These are phyloP conservation scores for Biscogniauxia sp. DNA, from an alignment of 2,329 filamentous ascomycete genomes.

Conservation along the genomic window DNA sequence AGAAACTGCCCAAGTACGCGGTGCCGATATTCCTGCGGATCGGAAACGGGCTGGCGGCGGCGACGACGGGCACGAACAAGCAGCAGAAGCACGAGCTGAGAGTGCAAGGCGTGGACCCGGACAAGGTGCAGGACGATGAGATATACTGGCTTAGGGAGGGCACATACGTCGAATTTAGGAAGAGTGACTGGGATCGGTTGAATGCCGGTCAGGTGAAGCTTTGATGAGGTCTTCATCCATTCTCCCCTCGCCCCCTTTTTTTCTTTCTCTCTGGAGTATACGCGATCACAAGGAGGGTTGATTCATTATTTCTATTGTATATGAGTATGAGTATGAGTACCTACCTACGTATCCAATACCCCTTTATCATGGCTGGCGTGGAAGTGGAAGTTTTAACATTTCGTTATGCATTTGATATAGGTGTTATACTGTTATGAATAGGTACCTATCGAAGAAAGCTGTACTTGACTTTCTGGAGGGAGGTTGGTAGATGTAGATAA, in stretches of 20 bases:
- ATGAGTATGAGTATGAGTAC: neutral
- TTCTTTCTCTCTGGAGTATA: neutral
- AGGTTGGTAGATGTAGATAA: too few relatives aligned
- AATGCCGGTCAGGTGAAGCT: slow-evolving; percentile 69
- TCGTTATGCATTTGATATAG: too few relatives aligned
- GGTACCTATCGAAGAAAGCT: too few relatives aligned
- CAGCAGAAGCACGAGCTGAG: slow-evolving; percentile 76
- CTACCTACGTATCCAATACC: neutral
- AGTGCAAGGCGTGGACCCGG: slow-evolving; percentile 70
- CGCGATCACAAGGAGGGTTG: neutral
- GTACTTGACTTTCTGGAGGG: too few relatives aligned
- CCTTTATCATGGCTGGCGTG: neutral
- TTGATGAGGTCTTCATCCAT: slow-evolving; percentile 37
- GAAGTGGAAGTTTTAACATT: too few relatives aligned
- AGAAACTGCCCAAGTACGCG: slow-evolving; percentile 68
- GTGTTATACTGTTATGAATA: too few relatives aligned
- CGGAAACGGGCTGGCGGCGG: slow-evolving; percentile 53
- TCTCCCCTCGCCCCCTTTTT: too few relatives aligned
- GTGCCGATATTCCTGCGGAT: slow-evolving; percentile 75
- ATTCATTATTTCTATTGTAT: neutral
- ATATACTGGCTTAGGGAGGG: slow-evolving; percentile 65
- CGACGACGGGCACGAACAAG: slow-evolving; percentile 82
- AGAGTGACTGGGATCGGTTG: slow-evolving; percentile 67
- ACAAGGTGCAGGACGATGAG: slow-evolving; percentile 46
- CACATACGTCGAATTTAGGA: slow-evolving; percentile 65